Evolutionary conservation across 371 early-diverging fungal genomes (phyloP).

Genomic region (Apophysomyces sp.): DNA sequence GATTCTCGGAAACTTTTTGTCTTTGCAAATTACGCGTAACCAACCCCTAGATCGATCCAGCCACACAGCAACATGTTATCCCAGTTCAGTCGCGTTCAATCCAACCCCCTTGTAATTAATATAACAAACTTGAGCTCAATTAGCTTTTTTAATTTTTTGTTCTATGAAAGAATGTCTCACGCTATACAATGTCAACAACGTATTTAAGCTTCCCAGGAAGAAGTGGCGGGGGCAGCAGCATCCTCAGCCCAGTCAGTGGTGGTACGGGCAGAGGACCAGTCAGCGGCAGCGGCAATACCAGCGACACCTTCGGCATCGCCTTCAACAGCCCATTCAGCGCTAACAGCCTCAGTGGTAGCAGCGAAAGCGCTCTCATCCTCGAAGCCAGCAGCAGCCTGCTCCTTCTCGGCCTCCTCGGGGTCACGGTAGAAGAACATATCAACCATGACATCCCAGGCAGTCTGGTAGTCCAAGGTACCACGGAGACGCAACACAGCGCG

Average conservation of each 20-base stretch:
- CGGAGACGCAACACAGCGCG: constrained; percentile 98
- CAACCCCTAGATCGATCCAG: too few species aligned
- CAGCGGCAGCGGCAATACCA: constrained; percentile 20
- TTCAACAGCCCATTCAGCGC: constrained; percentile 29
- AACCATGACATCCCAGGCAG: constrained; percentile 93
- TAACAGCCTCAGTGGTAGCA: constrained; percentile 21
- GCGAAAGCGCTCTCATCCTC: constrained; percentile 16
- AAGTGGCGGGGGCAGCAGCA: constrained; percentile 16
- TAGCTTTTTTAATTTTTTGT: neutral
- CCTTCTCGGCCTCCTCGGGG: constrained; percentile 91
- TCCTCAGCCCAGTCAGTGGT: constrained; percentile 40
- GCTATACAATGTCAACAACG: neutral
- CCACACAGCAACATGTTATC: too few species aligned
- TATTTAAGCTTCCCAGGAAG: constrained; percentile 33
- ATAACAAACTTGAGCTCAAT: neutral
- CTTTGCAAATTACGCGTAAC: too few species aligned
- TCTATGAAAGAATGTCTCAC: neutral
- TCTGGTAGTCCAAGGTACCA: constrained; percentile 82
- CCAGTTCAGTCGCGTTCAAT: too few species aligned
- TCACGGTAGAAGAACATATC: constrained; percentile 98
- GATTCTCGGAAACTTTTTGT: too few species aligned
- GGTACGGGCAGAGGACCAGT: constrained; percentile 19
- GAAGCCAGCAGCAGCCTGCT: constrained; percentile 23
- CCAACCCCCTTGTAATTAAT: too few species aligned
- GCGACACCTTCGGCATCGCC: constrained; percentile 23